Base-by-base conservation (phyloP, 208 protist species). In the Crithidia expoeki region DNA sequence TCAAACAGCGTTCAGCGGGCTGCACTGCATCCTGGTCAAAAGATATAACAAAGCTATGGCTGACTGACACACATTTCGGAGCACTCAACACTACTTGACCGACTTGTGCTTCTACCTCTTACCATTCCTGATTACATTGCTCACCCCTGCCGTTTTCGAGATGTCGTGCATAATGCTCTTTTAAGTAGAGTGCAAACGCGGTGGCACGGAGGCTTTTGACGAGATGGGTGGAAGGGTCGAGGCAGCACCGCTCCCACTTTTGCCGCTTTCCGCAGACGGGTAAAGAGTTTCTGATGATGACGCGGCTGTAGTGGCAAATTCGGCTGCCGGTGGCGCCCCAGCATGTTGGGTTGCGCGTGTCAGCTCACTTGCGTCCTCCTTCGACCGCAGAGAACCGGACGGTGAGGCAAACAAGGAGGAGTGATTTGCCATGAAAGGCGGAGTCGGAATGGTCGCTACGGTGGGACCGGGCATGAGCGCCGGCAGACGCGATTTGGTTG, bases 131-230 rank as follows among this genome's bases (percentile, higher is more conserved):
- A 14, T 9, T 2, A 11, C n/a, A 40, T 32, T 34, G 50, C 58
- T 25, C 32, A 56, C 2, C 16, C 27, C 7, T 4, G 58, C 60
- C 44, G 52, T 69, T 42, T 72, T 79, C 7, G 61, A 68, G 27
- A 79, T 50, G 38, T 58, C 32, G 7, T 30, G 46, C 71, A 61
- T 64, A 51, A 67, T 61, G 50, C 58, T 36, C 58, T 78, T 64
- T 19, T 78, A 63, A 14, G 72, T 78, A 19, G 72, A 59, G 63
- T 72, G 64, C 28, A 78, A 58, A 7, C 33, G 59, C 9, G 38
- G 53, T 11, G 55, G 66, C 17, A 4, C 4, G n/a, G 38, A 3
- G 7, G 23, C 23, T 44, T 34, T 72, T 23, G 32, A 4, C 3
- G 30, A 19, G 17, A 65, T 55, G n/a, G 44, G 60, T 16, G 60